Base-by-base conservation (phyloP, 306 rosid species). In the Cucurbita moschata region DNA sequence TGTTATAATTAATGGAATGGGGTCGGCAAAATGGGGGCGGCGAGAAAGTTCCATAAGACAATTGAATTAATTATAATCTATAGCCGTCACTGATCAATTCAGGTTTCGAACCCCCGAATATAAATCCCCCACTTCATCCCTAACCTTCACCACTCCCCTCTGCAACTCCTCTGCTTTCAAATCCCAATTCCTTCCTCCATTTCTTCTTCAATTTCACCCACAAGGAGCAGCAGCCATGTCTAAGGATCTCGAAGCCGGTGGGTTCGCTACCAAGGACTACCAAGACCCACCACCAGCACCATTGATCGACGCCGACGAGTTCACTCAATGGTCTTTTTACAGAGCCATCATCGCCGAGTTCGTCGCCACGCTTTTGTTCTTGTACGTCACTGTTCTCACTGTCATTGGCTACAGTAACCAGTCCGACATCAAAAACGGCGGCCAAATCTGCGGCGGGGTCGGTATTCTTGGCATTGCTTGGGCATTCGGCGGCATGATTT, bases 401-500 rank as follows among this genome's bases (percentile, higher is more conserved):
- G 81, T 77, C 8, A 77, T 73, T 39, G 81, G 81, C 37, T 64
- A 78, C 30, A 73, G 23, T 7, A 53, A 23, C 26, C 81, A 63
- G 10, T 30, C 58, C 18, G 77, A 73, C 40, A 47, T 35, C 2
- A 7, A 12, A 10, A 52, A 53, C 30, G 75, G 63, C 50, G 63
- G 63, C 7, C 35, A 71, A 12, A 19, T 12, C 11, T 78, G 81
- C 55, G 74, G 68, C n/a, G 71, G 73, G 16, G 81, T 78, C 58
- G 81, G 81, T 3, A 56, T 78, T 50, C 62, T 78, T 6, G 81
- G 81, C 39, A 56, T 78, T 11, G 77, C 77, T 12, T 78, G 77
- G 81, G 77, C 77, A 14, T 72, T 78, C 23, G 81, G 81, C 18
- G 81, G 81, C 77, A 78, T 72, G 77, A 78, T 78, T 46, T 77